Evolutionary conservation across 2,329 filamentous ascomycete species (phyloP).

Genomic region (Huntiella decipiens): DNA sequence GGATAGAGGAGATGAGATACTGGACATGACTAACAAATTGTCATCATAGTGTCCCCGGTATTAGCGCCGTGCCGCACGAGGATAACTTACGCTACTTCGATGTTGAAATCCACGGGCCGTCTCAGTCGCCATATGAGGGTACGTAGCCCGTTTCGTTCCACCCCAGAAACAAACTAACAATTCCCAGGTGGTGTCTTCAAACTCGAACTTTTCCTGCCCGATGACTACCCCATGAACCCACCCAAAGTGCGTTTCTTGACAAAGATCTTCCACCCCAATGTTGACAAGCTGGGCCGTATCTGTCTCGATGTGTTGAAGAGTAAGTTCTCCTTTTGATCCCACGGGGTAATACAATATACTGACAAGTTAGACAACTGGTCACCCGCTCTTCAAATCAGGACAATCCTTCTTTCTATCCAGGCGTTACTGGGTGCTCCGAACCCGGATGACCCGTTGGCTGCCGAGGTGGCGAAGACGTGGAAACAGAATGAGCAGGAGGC

Average conservation of each 20-base stretch:
- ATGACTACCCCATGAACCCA: constrained; percentile 98
- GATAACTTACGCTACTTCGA: constrained; percentile 98
- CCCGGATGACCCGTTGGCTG: constrained; percentile 93
- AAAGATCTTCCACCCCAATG: constrained; percentile 98
- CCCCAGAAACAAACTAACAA: background rate
- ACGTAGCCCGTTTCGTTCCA: constrained; percentile 14
- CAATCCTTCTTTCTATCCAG: constrained; percentile 96
- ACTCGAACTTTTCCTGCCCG: constrained; percentile 89
- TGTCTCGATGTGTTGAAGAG: constrained; percentile 96
- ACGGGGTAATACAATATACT: background rate
- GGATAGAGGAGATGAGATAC: background rate
- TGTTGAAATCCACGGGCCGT: constrained; percentile 84
- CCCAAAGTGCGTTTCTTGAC: constrained; percentile 97
- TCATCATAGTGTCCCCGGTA: constrained; percentile 62
- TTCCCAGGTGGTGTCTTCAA: constrained; percentile 70
- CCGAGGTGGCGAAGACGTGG: constrained; percentile 95
- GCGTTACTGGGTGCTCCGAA: constrained; percentile 90
- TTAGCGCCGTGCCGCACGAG: constrained; percentile 87
- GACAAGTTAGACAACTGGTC: constrained; percentile 75
- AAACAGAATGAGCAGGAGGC: constrained; percentile 89
- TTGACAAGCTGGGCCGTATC: constrained; percentile 91
- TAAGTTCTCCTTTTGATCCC: constrained; percentile 24
- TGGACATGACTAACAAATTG: constrained; percentile 8
- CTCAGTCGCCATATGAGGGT: constrained; percentile 92
- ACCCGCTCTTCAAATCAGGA: constrained; percentile 89